Evolutionary conservation across 129 eudicot species (phyloP), one percentile per base, ranked within the genome.

Genomic region (Chrysanthemum seticuspe): DNA sequence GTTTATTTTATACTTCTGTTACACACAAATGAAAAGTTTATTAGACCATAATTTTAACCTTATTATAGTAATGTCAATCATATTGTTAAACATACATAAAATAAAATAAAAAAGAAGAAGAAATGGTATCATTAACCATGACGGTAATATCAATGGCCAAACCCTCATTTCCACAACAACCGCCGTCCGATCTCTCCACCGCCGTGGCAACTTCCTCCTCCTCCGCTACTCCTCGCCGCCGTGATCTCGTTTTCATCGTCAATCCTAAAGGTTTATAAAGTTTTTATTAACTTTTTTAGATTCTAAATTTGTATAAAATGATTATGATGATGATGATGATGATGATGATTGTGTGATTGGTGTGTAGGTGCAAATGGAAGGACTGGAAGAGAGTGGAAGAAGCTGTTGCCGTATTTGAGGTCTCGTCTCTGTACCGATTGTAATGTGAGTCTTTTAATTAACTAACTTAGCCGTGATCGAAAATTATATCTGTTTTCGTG

Each of bases 331-430:
- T 23, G 25, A 23, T 23, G 25, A 23, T n/a, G n/a, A n/a, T n/a
- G n/a, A n/a, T n/a, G 1, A 23, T 23, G 80, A 61, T 23, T 58
- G 6, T 79, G 74, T 15, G 23, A 63, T 78, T 62, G 81, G 40
- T 67, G 57, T 74, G 55, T 47, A 95, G 99, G 99, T 62, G 97
- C 99, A 72, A 95, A 95, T 85, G 99, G 99, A 18, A 83, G 84
- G 27, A 86, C 99, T 10, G 99, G 96, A 19, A 85, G 81, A 76
- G 97, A 90, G 62, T 95, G 99, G 99, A 90, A 88, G 94, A 90
- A 88, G 56, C 74, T 95, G 70, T 75, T 90, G 80, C 99, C 99
- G 5, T 90, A 23, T 23, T 23, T n/a, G n/a, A n/a, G n/a, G n/a
- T n/a, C n/a, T n/a, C n/a, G n/a, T n/a, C n/a, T n/a, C n/a, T n/a